These are phyloP conservation scores for Phytophthora niederhauseri DNA, from an alignment of 352 stramenopile genomes.

Conservation along the genomic window DNA sequence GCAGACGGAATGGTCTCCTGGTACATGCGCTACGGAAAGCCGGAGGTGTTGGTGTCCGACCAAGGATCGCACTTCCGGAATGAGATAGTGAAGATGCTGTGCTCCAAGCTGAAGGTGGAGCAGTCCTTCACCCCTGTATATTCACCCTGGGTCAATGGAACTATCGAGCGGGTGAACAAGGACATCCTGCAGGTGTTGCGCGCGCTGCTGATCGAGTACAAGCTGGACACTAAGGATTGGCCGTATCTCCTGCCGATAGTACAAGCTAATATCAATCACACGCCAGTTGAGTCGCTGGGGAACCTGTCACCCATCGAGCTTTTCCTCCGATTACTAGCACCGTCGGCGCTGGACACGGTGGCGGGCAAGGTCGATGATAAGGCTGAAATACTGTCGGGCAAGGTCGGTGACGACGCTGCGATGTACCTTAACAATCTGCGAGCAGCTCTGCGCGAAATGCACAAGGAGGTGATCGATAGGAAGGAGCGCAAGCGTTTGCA, in stretches of 20 bases:
- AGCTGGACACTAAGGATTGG: slow-evolving; percentile 8
- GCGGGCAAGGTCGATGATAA: neutral
- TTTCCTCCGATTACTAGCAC: neutral
- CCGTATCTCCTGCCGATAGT: slow-evolving; percentile 6
- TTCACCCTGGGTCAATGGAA: slow-evolving; percentile 8
- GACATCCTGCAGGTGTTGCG: slow-evolving; percentile 6
- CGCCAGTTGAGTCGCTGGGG: slow-evolving; percentile 1
- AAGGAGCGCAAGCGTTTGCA: neutral
- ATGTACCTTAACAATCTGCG: neutral
- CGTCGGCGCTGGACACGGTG: neutral
- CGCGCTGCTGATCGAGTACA: slow-evolving; percentile 2
- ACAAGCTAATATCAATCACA: slow-evolving; percentile 15
- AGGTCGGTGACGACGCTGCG: neutral
- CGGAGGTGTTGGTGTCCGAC: slow-evolving; percentile 22
- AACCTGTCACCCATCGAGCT: slow-evolving; percentile 1
- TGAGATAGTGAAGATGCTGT: slow-evolving; percentile 4
- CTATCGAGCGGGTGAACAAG: slow-evolving; percentile 2
- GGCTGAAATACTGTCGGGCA: neutral
- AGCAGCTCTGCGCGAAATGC: slow-evolving; percentile 2
- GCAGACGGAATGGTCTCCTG: slow-evolving; percentile 25
- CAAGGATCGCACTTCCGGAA: slow-evolving; percentile 30
- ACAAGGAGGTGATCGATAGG: slow-evolving; percentile 3
- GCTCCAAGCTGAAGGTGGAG: neutral
- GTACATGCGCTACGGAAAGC: slow-evolving; percentile 29
- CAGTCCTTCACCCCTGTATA: slow-evolving; percentile 7